Conservation (phyloP, 441 rosid genomes). For the Eruca vesicaria region DNA sequence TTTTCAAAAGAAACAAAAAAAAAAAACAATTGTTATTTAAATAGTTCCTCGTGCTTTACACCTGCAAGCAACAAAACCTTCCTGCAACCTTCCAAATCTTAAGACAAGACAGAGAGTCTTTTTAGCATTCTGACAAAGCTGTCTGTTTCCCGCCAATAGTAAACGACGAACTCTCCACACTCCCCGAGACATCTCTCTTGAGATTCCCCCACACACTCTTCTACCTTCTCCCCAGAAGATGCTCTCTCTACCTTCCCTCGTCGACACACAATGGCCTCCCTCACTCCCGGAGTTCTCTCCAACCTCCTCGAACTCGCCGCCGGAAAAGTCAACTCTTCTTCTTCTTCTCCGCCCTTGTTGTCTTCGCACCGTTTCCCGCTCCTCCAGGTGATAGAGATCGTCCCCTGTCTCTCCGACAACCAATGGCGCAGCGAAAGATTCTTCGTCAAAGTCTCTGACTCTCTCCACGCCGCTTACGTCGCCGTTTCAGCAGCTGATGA, state of each 20-base stretch:
- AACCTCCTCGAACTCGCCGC: constrained; percentile 45
- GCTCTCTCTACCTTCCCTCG: constrained; percentile 17
- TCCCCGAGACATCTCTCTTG: constrained; percentile 23
- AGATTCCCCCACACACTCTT: constrained; percentile 1
- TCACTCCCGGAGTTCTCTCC: constrained; percentile 53
- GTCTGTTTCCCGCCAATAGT: constrained; percentile 2
- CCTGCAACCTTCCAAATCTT: constrained; percentile 20
- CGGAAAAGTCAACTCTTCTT: constrained; percentile 16
- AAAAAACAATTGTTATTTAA: background rate
- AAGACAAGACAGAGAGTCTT: constrained; percentile 15
- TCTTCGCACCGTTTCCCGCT: constrained; percentile 45
- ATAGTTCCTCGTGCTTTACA: constrained; percentile 20
- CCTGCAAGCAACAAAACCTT: constrained; percentile 25
- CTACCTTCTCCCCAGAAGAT: constrained; percentile 1
- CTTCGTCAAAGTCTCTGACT: constrained; percentile 57
- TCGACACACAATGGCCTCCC: constrained; percentile 41
- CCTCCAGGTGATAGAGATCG: constrained; percentile 52
- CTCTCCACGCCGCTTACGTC: constrained; percentile 53
- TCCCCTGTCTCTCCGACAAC: constrained; percentile 47
- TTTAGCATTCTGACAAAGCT: constrained; percentile 30
- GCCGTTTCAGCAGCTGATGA: constrained; percentile 40
- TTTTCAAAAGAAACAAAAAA: constrained; percentile 2
- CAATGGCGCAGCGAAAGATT: constrained; percentile 51
- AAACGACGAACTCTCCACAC: constrained; percentile 28
- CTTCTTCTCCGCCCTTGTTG: constrained; percentile 9